phyloP scores from a whole-genome alignment of 2,329 filamentous ascomycete genomes.

The Malbranchea cinnamomea region DNA sequence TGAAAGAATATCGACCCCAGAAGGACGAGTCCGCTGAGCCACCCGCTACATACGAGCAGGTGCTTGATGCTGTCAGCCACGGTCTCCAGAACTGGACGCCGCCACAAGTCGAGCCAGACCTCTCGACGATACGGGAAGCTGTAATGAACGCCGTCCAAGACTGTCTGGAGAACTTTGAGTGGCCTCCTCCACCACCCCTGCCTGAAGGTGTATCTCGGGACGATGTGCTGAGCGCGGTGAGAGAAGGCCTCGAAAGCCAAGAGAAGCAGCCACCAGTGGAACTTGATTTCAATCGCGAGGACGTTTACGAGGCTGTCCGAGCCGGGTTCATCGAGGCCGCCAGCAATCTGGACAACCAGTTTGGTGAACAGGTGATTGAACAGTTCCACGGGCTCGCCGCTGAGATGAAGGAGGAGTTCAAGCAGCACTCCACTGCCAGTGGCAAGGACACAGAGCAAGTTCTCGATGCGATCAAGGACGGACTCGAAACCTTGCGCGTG shows the following conservation, averaged over 20 bases:
- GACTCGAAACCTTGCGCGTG: slow-evolving; percentile 61
- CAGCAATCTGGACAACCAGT: slow-evolving; percentile 33
- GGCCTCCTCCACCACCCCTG: slow-evolving; percentile 38
- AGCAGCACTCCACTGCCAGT: slow-evolving; percentile 64
- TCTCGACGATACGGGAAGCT: slow-evolving; percentile 62
- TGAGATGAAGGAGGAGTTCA: slow-evolving; percentile 50
- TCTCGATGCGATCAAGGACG: slow-evolving; percentile 74
- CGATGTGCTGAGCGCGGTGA: slow-evolving; percentile 14
- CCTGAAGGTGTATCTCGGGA: slow-evolving; percentile 18
- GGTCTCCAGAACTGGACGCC: slow-evolving; percentile 68
- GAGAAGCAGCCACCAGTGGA: slow-evolving; percentile 35
- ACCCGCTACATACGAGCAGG: slow-evolving; percentile 64
- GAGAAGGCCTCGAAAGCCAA: slow-evolving; percentile 20
- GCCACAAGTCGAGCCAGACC: slow-evolving; percentile 54
- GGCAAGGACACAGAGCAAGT: slow-evolving; percentile 78
- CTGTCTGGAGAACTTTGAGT: slow-evolving; percentile 73
- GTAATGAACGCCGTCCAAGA: slow-evolving; percentile 72
- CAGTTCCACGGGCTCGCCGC: slow-evolving; percentile 45
- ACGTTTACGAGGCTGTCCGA: slow-evolving; percentile 45
- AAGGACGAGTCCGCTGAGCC: slow-evolving; percentile 29
- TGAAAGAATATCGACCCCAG: slow-evolving; percentile 53
- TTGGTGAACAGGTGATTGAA: slow-evolving; percentile 41
- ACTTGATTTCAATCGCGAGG: slow-evolving; percentile 39
- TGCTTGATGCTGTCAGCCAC: slow-evolving; percentile 72
- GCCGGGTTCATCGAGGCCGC: slow-evolving; percentile 39